phyloP scores from a whole-genome alignment of 179 eudicot species.

The Vitellaria paradoxa region DNA sequence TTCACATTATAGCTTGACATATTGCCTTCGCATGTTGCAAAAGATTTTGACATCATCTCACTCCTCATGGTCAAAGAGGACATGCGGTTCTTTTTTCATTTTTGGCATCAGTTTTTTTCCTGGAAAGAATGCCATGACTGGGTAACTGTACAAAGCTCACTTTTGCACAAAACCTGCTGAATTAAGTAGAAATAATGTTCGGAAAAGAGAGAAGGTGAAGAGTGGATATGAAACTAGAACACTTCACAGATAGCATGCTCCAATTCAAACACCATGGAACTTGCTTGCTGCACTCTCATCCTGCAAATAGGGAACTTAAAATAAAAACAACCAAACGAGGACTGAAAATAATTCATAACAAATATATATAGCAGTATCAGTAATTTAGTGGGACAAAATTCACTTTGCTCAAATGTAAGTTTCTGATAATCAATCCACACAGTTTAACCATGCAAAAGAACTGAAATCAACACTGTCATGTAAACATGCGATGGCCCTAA shows the following conservation, averaged over 20 bases:
- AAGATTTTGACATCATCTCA: neutral
- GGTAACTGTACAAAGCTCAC: conserved; percentile 13
- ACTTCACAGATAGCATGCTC: neutral
- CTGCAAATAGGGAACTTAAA: conserved; percentile 5
- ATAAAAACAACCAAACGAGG: neutral
- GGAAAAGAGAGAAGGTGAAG: neutral
- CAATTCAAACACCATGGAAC: conserved; percentile 13
- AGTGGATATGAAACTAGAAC: conserved; percentile 6
- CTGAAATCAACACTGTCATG: neutral
- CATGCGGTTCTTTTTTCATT: neutral
- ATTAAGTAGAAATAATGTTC: neutral
- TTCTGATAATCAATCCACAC: neutral
- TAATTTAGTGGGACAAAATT: neutral
- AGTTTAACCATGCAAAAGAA: neutral
- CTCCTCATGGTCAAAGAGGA: neutral
- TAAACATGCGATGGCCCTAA: neutral
- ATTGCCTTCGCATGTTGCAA: neutral
- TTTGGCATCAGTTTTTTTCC: neutral
- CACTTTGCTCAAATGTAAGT: neutral
- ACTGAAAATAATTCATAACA: neutral
- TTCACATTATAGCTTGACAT: neutral
- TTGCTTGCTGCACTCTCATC: conserved; percentile 7
- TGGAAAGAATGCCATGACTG: conserved; percentile 13
- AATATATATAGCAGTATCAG: neutral
- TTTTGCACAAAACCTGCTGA: conserved; percentile 4